Evolutionary conservation across 352 stramenopile genomes (phyloP), one percentile per base, ranked within the genome.

Genomic region (Sclerospora graminicola): DNA sequence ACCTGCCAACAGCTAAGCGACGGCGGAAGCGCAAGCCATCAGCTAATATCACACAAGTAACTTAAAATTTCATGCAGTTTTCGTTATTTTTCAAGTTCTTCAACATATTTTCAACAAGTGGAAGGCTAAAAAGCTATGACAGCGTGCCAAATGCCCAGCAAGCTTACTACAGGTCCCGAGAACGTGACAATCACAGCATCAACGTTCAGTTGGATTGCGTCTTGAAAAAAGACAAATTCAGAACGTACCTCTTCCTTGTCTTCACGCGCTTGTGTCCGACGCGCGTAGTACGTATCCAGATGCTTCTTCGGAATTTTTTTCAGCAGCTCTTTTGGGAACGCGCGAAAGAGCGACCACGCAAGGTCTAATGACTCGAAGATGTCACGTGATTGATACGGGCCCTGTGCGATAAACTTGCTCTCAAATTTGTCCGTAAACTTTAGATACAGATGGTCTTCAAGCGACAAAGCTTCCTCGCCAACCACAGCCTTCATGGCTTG

Each of bases 241-340:
- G 5, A 15, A 45, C 53, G 33, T 30, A 87, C 72, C 65, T 89
- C 72, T 69, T 89, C 74, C 45, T 84, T 81, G 23, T 77, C 92
- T 53, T 96, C 87, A 51, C 80, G 79, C 34, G 77, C 81, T 69
- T 93, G 84, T 41, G 76, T 87, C 55, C 89, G 80, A 65, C 94
- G 86, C 44, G 92, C 91, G 70, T 98, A 99, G 69, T 96, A 98
- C 53, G 80, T 73, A 66, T 99, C 95, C 44, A 98, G 60, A 53
- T 97, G 93, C 77, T 98, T 98, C 82, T 98, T 98, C 37, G 95
- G 95, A 66, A 99, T 99, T 84, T 99, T 99, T 84, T 98, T 98
- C 48, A 99, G 79, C 57, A 98, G 68, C 52, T 98, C 95, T 73
- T 98, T 98, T 38, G 95, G 95, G 88, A 99, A 99, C 9, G 94